Base-by-base conservation (phyloP, 345 rosid species). In the Geranium rotundifolium region DNA sequence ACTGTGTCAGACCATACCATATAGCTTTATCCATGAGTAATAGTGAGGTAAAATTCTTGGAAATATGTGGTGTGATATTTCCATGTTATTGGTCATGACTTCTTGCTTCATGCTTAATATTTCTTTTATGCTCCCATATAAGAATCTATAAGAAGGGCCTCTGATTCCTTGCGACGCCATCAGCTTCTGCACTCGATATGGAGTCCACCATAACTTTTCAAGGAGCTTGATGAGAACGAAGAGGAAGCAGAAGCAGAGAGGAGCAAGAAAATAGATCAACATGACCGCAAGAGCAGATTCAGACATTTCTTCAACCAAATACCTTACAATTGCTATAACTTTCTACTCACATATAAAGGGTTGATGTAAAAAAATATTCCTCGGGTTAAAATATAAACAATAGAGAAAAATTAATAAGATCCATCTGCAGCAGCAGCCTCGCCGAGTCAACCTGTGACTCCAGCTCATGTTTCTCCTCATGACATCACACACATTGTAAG, bases 201-300 rank as follows among this genome's bases (percentile, higher is more conserved):
- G 78, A 19, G 20, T 61, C 71, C 55, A 66, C 77, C 77, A 73
- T 59, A 66, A 29, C 65, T 59, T 62, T 50, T 70, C 16, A 18
- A 68, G n/a, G 58, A 68, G 56, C 58, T 39, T 71, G 41, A 56
- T n/a, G 5, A 67, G 39, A 57, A 27, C 15, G 39, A 13, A 30
- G 30, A 71, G 57, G 19, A 64, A 13, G 62, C 18, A 60, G 14
- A 58, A n/a, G 10, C 30, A 31, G 37, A 31, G 7, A 31, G 37
- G 7, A 31, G 37, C 37, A 31, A 31, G 37, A 7, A 31, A 31
- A 7, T 31, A 31, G 37, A 31, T 31, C 37, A 31, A 2, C 37
- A 31, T 2, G 37, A 31, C 37, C 7, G 4, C 37, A 31, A 31
- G 37, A 31, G 7, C 37, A 2, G 3, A 7, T 31, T 31, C 37